Base-by-base conservation (phyloP, 768 basidiomycete genomes). In the Clavaria fumosa region DNA sequence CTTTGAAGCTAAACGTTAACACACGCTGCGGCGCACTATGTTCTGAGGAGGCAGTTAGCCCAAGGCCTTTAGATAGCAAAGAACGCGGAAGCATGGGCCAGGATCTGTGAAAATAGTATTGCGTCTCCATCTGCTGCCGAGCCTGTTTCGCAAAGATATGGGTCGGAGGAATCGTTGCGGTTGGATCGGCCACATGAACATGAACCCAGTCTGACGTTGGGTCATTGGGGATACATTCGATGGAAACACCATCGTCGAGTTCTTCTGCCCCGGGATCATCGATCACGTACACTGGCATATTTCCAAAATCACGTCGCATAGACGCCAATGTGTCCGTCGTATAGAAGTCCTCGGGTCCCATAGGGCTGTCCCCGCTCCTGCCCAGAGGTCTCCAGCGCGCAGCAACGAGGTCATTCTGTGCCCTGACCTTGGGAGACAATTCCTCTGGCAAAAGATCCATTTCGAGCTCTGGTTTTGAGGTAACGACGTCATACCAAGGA, bases 151-250 rank as follows among this genome's bases (percentile, higher is more conserved):
- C 66, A 2, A 89, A 50, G 4, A 59, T 46, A 52, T 91, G 79
- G 1, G 64, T 65, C 0, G 81, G 82, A 14, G 77, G 78, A 18
- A 99, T 64, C 34, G 79, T 46, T 7, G 77, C 62, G 1, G 86
- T 88, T 0, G 91, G 91, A 53, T 99, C 95, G 7, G 95, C 91
- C 39, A 99, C 68, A 51, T 97, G 95, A 18, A 80, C 65, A 48
- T 96, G 91, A 7, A 93, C 52, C 93, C 95, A 97, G 31, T 58
- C 51, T 14, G 55, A 64, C 11, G 64, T 69, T 2, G 72, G 70
- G 34, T 81, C 73, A 3, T 58, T 57, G 4, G 68, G 63, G 22
- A 78, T 65, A n/a, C 58, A 50, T 45, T 93, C 83, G 21, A 96
- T 50, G 2, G 90, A 91, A 22, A 99, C 48, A 2, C 89, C 95